phyloP scores from a whole-genome alignment of 352 stramenopile species.

The Peronospora destructor region DNA sequence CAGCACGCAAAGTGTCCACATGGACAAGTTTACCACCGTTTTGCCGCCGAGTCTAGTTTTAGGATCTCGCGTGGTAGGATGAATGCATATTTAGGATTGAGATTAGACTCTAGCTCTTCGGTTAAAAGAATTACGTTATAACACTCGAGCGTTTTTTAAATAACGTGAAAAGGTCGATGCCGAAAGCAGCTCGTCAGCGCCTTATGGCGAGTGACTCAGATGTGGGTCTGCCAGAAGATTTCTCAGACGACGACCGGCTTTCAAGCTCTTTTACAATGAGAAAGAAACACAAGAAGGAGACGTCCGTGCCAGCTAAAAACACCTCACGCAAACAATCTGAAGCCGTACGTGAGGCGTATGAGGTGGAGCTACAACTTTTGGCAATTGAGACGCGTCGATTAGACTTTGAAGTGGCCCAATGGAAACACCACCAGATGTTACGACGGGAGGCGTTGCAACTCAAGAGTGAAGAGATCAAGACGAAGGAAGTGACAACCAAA shows the following conservation, averaged over 20 bases:
- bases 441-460: conserved; percentile 15
- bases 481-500: conserved; percentile 21
- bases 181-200: conserved; percentile 3
- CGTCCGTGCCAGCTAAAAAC: not conserved
- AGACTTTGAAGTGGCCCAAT: conserved; percentile 25
- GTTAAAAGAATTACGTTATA: too few relatives aligned
- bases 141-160: conserved; percentile 1
- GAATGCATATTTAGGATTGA: too few relatives aligned
- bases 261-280: not conserved
- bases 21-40: too few relatives aligned
- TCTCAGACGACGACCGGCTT: conserved; percentile 1
- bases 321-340: not conserved
- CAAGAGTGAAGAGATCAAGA: conserved; percentile 22
- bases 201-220: conserved; percentile 4
- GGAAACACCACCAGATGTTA: conserved; percentile 24
- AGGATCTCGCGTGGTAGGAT: too few relatives aligned
- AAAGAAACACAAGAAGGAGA: conserved; percentile 14
- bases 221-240: not conserved
- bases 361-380: conserved; percentile 17
- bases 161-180: conserved; percentile 6
- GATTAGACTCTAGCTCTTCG: too few relatives aligned
- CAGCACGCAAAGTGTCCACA: too few relatives aligned
- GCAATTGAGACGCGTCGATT: conserved; percentile 14
- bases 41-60: too few relatives aligned
- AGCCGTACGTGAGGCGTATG: not conserved